phyloP scores from a whole-genome alignment of 1,284 basidiomycete genomes.

The Cryptococcus maquisensis region DNA sequence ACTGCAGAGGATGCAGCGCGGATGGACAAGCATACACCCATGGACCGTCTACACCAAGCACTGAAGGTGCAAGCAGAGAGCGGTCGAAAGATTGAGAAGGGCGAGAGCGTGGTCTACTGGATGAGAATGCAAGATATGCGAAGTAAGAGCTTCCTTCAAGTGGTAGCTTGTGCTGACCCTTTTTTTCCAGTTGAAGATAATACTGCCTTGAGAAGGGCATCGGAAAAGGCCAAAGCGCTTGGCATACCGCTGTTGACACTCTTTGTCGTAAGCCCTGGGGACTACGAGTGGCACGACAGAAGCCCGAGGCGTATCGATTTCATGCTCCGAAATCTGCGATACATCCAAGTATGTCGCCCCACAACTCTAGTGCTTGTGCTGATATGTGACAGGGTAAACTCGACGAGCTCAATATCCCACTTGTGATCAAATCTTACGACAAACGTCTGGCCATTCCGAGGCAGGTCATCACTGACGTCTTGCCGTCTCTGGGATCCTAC shows the following conservation, averaged over 20 bases:
- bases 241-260: slow-evolving; percentile 68
- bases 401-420: slow-evolving; percentile 66
- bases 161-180: background rate
- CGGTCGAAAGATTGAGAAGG: slow-evolving; percentile 38
- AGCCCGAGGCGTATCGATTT: slow-evolving; percentile 79
- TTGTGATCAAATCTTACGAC: slow-evolving; percentile 59
- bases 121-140: slow-evolving; percentile 89
- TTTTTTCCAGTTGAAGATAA: slow-evolving; percentile 69
- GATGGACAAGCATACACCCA: slow-evolving; percentile 63
- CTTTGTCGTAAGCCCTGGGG: slow-evolving; percentile 75
- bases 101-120: slow-evolving; percentile 75
- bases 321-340: slow-evolving; percentile 67
- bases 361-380: background rate
- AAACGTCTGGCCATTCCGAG: slow-evolving; percentile 53
- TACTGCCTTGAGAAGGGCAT: slow-evolving; percentile 69
- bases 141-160: slow-evolving; percentile 51
- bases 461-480: slow-evolving; percentile 45
- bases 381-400: slow-evolving; percentile 47
- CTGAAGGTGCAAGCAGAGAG: slow-evolving; percentile 50
- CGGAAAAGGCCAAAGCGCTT: slow-evolving; percentile 58
- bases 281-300: slow-evolving; percentile 78
- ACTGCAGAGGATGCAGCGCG: slow-evolving; percentile 60
- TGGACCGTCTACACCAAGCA: slow-evolving; percentile 52
- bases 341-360: slow-evolving; percentile 55
- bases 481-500: slow-evolving; percentile 53